phyloP scores from a whole-genome alignment of 257 asterid species.

The Oldenlandia corymbosa region DNA sequence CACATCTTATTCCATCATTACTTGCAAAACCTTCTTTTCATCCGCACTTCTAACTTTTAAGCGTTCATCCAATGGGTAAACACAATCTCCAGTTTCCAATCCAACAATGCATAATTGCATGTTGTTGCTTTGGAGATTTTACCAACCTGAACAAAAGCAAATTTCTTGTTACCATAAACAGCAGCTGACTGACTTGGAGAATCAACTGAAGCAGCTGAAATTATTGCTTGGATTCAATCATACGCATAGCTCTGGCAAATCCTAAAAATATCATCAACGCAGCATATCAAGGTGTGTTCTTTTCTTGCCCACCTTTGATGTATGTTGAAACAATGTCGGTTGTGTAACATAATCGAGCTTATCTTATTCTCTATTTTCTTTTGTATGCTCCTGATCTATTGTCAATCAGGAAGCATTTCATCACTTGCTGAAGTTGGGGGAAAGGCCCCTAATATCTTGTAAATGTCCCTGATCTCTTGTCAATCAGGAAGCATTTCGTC shows the following conservation, averaged over 20 bases:
- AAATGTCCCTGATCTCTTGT: conserved; percentile 6
- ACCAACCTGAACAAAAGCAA: neutral
- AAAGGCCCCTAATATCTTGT: no score
- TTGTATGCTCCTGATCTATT: conserved; percentile 10
- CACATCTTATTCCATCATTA: neutral
- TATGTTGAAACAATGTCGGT: conserved; percentile 17
- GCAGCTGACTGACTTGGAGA: neutral
- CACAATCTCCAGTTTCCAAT: neutral
- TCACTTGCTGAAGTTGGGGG: no score
- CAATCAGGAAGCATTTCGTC: conserved; percentile 16
- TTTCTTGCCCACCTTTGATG: conserved; percentile 10
- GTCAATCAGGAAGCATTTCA: conserved; percentile 11
- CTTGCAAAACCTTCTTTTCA: neutral
- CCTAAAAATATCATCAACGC: neutral
- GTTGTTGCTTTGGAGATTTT: neutral
- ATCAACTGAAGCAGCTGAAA: conserved; percentile 6
- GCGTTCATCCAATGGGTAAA: neutral
- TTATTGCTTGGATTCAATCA: no score
- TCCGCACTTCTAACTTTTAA: neutral
- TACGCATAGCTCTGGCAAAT: conserved; percentile 11
- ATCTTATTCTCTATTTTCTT: conserved; percentile 9
- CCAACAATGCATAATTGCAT: neutral
- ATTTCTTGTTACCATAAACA: neutral
- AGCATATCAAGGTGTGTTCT: conserved; percentile 8
- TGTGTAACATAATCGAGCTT: conserved; percentile 4